These are phyloP conservation scores for Solanum sparsipilum DNA, from an alignment of 257 asterid genomes.

Conservation along the genomic window DNA sequence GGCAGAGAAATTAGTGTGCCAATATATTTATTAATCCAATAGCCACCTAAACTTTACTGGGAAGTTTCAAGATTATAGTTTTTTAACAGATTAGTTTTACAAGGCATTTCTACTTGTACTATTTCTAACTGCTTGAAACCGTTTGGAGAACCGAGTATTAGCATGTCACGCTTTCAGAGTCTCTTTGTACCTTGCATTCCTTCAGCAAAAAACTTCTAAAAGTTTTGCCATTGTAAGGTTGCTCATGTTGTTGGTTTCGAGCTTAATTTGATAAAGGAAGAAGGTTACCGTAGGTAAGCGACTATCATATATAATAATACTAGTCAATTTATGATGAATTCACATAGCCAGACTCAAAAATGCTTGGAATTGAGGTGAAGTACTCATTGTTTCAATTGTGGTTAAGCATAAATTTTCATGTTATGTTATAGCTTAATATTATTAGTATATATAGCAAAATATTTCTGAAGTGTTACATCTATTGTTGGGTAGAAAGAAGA, in stretches of 20 bases:
- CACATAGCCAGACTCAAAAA: not conserved
- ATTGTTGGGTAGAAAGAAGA: not conserved
- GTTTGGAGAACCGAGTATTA: not conserved
- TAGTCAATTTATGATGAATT: not conserved
- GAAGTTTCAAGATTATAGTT: not conserved
- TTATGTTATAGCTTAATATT: not conserved
- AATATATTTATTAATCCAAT: not conserved
- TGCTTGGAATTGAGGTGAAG: not conserved
- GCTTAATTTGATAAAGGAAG: not conserved
- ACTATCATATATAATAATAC: not conserved
- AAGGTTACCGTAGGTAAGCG: not conserved
- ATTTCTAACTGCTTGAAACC: not conserved
- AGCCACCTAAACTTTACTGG: not conserved
- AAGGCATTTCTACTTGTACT: not conserved
- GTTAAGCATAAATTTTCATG: not conserved
- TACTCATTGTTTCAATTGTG: not conserved
- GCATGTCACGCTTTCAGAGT: not conserved
- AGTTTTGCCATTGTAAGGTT: not conserved
- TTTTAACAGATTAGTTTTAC: not conserved
- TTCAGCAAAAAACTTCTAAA: not conserved
- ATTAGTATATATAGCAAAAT: not conserved
- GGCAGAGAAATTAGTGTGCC: not conserved
- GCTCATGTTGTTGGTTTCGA: not conserved
- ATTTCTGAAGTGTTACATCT: not conserved
- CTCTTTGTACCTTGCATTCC: not conserved